Evolutionary conservation across 805 yeast genomes (phyloP), one percentile per base, ranked within the genome.

Genomic region (Novakomyces olei): DNA sequence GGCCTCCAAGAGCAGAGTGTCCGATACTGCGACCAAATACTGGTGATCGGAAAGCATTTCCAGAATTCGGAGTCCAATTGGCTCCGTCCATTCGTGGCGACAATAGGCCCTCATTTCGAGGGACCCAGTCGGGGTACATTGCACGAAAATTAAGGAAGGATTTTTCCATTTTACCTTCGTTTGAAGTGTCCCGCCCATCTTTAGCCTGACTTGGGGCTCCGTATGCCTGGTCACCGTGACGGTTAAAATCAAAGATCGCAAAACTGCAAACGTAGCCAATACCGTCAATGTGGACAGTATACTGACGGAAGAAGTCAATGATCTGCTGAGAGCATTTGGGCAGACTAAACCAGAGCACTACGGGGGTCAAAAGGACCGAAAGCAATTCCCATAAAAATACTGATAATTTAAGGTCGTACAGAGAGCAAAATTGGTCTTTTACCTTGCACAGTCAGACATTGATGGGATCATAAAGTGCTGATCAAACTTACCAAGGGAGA

Each of bases 221-320:
- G 41, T 39, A 14, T 8, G n/a, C 24, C 24, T 8, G 10, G n/a
- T 8, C 24, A 14, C 35, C 35, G 6, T 63, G 61, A 40, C 67
- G 68, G 38, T 72, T 81, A 39, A 75, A 69, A 41, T 79, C 74
- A 53, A 88, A 88, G 72, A 79, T 78, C 2, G 96, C 96, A 60
- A 73, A 80, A 19, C 79, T 72, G 47, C 96, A 85, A 25, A 88
- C 92, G 46, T 83, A 75, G 0, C 98, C 99, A 26, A 88, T 57
- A 0, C 94, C 96, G 54, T 83, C 95, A 30, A 83, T 79, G 49
- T 85, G 88, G 8, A 81, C 72, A 8, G 92, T 72, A 42, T 68
- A 74, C 37, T 85, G 95, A 35, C 96, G 57, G 50, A 85, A 79
- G 46, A 88, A 88, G 47, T 88, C 96, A 20, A 88, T 67, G 29